Conservation (phyloP, 441 rosid genomes). For the Daphne laureola region DNA sequence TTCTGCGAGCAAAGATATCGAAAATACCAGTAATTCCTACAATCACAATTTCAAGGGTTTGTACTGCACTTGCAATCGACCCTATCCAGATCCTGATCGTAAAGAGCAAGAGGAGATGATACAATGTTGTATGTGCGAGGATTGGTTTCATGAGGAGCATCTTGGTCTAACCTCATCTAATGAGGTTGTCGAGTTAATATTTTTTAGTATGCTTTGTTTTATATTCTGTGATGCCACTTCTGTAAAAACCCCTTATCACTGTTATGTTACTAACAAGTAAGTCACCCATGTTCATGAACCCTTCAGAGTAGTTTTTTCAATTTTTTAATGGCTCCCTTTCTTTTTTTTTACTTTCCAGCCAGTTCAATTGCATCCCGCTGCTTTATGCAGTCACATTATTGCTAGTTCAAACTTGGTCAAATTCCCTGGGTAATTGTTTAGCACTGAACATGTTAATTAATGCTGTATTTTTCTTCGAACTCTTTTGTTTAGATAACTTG, state of each 20-base stretch:
- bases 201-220: slow-evolving; percentile 4
- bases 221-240: too few species aligned
- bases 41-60: slow-evolving; percentile 88
- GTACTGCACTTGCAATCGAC: slow-evolving; percentile 73
- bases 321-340: background rate
- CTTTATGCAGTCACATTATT: too few species aligned
- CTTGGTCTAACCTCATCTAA: slow-evolving; percentile 49
- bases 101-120: slow-evolving; percentile 94
- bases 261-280: too few species aligned
- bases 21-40: slow-evolving; percentile 73
- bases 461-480: too few species aligned
- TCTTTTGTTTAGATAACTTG: too few species aligned
- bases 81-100: slow-evolving; percentile 84
- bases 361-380: too few species aligned
- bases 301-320: background rate
- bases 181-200: slow-evolving; percentile 30
- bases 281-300: background rate
- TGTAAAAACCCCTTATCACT: background rate
- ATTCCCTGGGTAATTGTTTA: too few species aligned
- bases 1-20: slow-evolving; percentile 58
- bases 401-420: too few species aligned
- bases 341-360: too few species aligned
- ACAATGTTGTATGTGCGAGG: slow-evolving; percentile 92
- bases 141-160: slow-evolving; percentile 96
- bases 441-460: too few species aligned